Percentiles rank a stretch among this genome's conserved stretches.
phyloP scores from a whole-genome alignment of 2,329 filamentous ascomycete species.

The Curvularia sp. region DNA sequence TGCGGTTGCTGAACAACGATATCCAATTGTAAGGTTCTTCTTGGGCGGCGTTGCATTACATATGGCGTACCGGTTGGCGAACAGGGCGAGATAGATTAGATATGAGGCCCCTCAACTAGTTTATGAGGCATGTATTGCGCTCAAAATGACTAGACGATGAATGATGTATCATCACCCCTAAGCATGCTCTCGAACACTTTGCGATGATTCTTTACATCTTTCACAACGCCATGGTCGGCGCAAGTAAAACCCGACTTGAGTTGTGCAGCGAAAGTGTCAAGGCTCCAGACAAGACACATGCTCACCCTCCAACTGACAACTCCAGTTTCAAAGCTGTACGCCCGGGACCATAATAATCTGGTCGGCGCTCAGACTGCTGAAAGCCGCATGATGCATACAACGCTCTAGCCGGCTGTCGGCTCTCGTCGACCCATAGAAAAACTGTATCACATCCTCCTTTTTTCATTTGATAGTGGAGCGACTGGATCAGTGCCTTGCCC shows the following conservation, averaged over 20 bases:
- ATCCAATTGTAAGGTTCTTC: slow-evolving; percentile 69
- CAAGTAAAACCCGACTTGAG: neutral
- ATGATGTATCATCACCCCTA: neutral
- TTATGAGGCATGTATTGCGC: neutral
- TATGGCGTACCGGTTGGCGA: slow-evolving; percentile 9
- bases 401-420: slow-evolving; percentile 52
- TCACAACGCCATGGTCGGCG: neutral
- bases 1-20: slow-evolving; percentile 83
- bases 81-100: slow-evolving; percentile 4
- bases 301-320: slow-evolving; percentile 27
- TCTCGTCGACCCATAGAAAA: slow-evolving; percentile 61
- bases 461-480: slow-evolving; percentile 52
- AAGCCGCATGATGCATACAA: slow-evolving; percentile 58
- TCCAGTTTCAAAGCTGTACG: slow-evolving; percentile 50
- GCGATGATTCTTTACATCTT: neutral
- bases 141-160: neutral
- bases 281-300: neutral
- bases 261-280: neutral
- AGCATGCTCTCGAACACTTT: neutral
- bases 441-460: slow-evolving; percentile 58
- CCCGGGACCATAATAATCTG: slow-evolving; percentile 60
- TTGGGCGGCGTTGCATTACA: neutral
- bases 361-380: slow-evolving; percentile 54
- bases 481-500: slow-evolving; percentile 54
- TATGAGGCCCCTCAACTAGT: slow-evolving; percentile 2